A percentile compares a stretch with the other conserved stretches of the same genome.
Evolutionary conservation across 352 stramenopile species (phyloP).

Genomic region (Phytophthora citrophthora): DNA sequence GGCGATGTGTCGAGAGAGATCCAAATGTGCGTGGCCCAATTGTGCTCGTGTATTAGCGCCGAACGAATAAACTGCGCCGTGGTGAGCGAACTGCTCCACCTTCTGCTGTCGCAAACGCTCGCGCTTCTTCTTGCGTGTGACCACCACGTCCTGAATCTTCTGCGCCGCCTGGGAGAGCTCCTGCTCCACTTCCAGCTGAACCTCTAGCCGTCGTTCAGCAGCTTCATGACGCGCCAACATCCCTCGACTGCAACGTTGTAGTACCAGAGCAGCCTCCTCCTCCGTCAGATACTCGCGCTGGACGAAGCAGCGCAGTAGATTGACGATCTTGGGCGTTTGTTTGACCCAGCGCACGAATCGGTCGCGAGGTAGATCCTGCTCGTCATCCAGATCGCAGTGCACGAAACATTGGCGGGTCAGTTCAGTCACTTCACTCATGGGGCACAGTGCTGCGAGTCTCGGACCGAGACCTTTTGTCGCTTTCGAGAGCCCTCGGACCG

Average conservation of each 20-base stretch:
- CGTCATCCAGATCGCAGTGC: constrained; percentile 68
- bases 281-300: constrained; percentile 62
- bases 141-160: constrained; percentile 72
- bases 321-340: constrained; percentile 78
- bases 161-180: constrained; percentile 63
- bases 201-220: constrained; percentile 54
- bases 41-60: constrained; percentile 63
- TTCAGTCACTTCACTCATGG: constrained; percentile 64
- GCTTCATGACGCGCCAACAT: constrained; percentile 59
- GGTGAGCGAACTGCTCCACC: constrained; percentile 73
- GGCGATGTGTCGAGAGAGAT: constrained; percentile 41
- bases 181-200: constrained; percentile 62
- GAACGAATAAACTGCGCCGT: constrained; percentile 78
- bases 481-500: constrained; percentile 70
- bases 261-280: constrained; percentile 57
- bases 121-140: constrained; percentile 65
- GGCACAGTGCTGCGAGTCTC: constrained; percentile 58
- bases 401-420: constrained; percentile 71
- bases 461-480: constrained; percentile 63
- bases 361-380: constrained; percentile 64
- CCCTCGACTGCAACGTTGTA: constrained; percentile 63
- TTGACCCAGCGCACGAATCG: constrained; percentile 66
- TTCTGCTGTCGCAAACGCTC: constrained; percentile 73
- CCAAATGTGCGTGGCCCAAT: constrained; percentile 55
- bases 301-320: constrained; percentile 74